Evolutionary conservation across 1,139 yeast species (phyloP).

Genomic region (Suhomyces atakaporum): DNA sequence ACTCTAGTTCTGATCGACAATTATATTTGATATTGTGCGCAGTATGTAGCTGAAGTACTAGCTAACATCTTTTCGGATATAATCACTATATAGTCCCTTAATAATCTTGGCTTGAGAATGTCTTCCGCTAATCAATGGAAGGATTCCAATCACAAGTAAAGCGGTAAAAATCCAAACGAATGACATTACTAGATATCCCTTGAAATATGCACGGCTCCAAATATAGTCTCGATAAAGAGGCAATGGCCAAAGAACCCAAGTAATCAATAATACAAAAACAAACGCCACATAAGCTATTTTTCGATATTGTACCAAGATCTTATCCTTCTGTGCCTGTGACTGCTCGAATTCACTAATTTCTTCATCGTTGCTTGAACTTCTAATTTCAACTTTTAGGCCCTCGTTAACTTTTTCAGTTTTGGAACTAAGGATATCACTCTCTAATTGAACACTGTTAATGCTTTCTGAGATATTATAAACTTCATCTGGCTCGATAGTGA

Average conservation of each 20-base stretch:
- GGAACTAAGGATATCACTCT: too few species aligned
- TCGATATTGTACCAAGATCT: conserved; percentile 13
- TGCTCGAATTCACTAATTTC: conserved; percentile 1
- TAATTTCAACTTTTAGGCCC: conserved; percentile 1
- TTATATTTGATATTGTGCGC: too few species aligned
- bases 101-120: conserved; percentile 24
- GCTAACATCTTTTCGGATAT: neutral
- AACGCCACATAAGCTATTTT: conserved; percentile 31
- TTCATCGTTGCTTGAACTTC: neutral
- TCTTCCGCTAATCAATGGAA: conserved; percentile 41
- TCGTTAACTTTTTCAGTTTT: conserved; percentile 8
- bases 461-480: too few species aligned
- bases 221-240: conserved; percentile 48
- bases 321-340: neutral
- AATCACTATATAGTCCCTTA: conserved; percentile 22
- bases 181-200: conserved; percentile 42
- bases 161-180: conserved; percentile 41
- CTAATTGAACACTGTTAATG: neutral
- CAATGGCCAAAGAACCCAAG: conserved; percentile 49
- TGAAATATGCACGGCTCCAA: conserved; percentile 39
- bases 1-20: too few species aligned
- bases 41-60: too few species aligned
- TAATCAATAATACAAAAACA: conserved; percentile 29
- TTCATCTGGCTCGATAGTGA: conserved; percentile 22
- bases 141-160: conserved; percentile 35